phyloP scores from a whole-genome alignment of 2,329 filamentous ascomycete species.

The Ceratocystis alfenasii region DNA sequence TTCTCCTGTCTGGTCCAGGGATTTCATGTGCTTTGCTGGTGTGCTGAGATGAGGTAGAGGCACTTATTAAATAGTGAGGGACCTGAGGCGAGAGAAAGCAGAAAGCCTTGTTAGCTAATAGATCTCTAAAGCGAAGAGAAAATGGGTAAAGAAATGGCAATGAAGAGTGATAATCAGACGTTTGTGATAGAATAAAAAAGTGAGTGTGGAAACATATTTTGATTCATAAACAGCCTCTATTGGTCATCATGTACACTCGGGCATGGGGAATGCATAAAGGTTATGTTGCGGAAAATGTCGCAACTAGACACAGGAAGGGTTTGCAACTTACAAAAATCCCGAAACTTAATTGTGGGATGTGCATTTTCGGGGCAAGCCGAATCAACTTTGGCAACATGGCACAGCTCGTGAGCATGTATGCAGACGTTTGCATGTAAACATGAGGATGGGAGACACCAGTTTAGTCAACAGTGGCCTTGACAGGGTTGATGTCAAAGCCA shows the following conservation, averaged over 20 bases:
- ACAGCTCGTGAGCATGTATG: background rate
- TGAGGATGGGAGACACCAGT: constrained; percentile 13
- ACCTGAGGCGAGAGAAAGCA: background rate
- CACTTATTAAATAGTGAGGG: background rate
- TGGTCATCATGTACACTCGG: constrained; percentile 32
- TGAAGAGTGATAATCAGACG: constrained; percentile 20
- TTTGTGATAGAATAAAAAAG: constrained; percentile 23
- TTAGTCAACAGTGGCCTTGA: constrained; percentile 40
- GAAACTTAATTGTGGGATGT: background rate
- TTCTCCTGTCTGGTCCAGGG: constrained; percentile 22
- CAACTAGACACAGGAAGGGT: constrained; percentile 18
- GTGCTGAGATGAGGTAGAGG: background rate
- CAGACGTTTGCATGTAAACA: constrained; percentile 31
- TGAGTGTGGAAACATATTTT: constrained; percentile 22
- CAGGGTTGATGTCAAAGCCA: constrained; percentile 67
- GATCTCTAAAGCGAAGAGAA: constrained; percentile 15
- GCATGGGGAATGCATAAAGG: background rate
- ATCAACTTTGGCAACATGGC: background rate
- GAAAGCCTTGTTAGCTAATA: constrained; percentile 17
- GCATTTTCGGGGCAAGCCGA: background rate
- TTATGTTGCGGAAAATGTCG: background rate
- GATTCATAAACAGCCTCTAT: constrained; percentile 39
- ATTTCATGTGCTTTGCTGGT: background rate
- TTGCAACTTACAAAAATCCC: constrained; percentile 24
- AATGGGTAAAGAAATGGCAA: background rate